Base-by-base conservation (phyloP, 306 rosid genomes). In the Geum urbanum region DNA sequence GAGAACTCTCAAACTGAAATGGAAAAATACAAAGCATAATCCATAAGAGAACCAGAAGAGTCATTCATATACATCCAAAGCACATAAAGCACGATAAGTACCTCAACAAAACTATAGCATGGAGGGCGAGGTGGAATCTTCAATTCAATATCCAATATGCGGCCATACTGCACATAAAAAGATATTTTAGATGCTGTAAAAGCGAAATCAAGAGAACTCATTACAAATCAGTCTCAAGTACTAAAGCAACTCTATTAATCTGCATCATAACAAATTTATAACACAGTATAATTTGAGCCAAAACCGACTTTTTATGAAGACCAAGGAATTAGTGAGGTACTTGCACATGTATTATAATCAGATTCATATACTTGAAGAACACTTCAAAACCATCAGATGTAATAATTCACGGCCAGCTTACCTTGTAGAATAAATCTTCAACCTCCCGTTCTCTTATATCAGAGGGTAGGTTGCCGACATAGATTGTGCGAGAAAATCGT, bases 111-210 rank as follows among this genome's bases (percentile, higher is more conserved):
- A 65, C 91, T 91, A 74, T 87, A 95, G 77, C 97, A 87, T 3
- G 99, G 99, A 70, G 99, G 99, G 56, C 95, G 96, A 2, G 97
- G 97, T 5, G 99, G 99, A 75, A 95, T 69, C 89, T 95, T 95
- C 85, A 95, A 75, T 75, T 95, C 99, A 67, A 95, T 80, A 75
- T 95, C 99, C 83, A 95, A 71, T 41, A 95, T 84, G 20, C 96
- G 99, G 55, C 99, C 99, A 89, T 95, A 95, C 99, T 95, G 92
- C 73, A 82, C 64, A 50, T 46, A 39, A 22, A 43, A 80, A 80
- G 7, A 76, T 56, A 9, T 51, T 15, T 72, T 69, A 55, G 72
- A 43, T 75, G 66, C 35, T 45, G 24, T 53, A 47, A 6, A 19
- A 10, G n/a, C 0, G 52, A 18, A 69, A 18, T n/a, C 16, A 6